These are phyloP conservation scores for Trichoderma atrobrunneum DNA, from an alignment of 2,329 filamentous ascomycete species.

Conservation along the genomic window DNA sequence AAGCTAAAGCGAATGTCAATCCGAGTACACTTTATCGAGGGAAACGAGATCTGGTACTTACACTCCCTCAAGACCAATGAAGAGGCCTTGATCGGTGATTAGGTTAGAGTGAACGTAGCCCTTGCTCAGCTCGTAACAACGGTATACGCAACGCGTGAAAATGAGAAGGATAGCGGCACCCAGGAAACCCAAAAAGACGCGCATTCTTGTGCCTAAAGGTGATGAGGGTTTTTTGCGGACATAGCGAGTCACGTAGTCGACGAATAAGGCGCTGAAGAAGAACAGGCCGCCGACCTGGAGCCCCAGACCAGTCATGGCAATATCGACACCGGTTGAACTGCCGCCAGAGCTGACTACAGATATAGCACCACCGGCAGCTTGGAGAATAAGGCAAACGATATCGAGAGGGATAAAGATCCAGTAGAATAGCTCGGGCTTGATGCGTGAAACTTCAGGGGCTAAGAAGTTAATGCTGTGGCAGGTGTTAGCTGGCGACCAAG, in stretches of 20 bases:
- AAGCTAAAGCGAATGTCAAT: slow-evolving; percentile 28
- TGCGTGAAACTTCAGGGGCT: slow-evolving; percentile 38
- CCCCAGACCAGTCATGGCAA: slow-evolving; percentile 50
- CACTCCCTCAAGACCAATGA: slow-evolving; percentile 55
- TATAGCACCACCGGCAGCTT: slow-evolving; percentile 54
- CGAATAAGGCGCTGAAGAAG: slow-evolving; percentile 48
- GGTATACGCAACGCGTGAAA: slow-evolving; percentile 59
- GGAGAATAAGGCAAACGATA: slow-evolving; percentile 52
- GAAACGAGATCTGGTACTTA: slow-evolving; percentile 25
- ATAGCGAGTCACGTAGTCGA: slow-evolving; percentile 47
- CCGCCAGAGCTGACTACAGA: slow-evolving; percentile 44
- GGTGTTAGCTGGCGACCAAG: not conserved
- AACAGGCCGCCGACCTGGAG: slow-evolving; percentile 56
- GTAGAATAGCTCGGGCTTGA: slow-evolving; percentile 41
- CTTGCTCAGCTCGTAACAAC: slow-evolving; percentile 62
- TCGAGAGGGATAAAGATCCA: slow-evolving; percentile 53
- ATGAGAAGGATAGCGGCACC: slow-evolving; percentile 56
- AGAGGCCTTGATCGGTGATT: slow-evolving; percentile 49
- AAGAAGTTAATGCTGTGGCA: slow-evolving; percentile 38
- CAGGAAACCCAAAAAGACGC: slow-evolving; percentile 51
- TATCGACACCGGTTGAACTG: slow-evolving; percentile 40
- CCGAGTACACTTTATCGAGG: not conserved
- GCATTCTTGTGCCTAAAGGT: slow-evolving; percentile 26
- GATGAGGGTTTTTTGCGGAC: slow-evolving; percentile 25
- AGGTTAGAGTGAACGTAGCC: slow-evolving; percentile 56